Percentiles rank a stretch among this genome's conserved stretches.
Evolutionary conservation across 2,329 filamentous ascomycete genomes (phyloP).

Genomic region (Trichothecium sympodiale): DNA sequence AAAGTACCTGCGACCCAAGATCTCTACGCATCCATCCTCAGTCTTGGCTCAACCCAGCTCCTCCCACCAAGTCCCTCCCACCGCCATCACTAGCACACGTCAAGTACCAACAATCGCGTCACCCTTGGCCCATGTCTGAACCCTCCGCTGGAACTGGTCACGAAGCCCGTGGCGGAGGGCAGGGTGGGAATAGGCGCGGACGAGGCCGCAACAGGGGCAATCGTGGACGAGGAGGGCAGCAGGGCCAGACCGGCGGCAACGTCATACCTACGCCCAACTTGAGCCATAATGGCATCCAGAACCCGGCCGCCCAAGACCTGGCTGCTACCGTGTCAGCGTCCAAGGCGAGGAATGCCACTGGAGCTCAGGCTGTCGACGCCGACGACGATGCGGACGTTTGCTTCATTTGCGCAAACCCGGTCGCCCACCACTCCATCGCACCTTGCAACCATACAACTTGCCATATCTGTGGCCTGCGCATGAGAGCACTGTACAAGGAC

Average conservation of each 20-base stretch:
- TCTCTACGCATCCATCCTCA: too few species aligned
- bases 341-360: conserved; percentile 15
- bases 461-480: conserved; percentile 84
- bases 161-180: too few species aligned
- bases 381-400: conserved; percentile 71
- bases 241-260: conserved; percentile 8
- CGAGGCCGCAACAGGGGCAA: conserved; percentile 1
- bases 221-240: background rate
- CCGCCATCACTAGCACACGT: too few species aligned
- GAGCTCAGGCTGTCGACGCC: conserved; percentile 21
- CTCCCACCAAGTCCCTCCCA: too few species aligned
- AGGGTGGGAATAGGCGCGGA: background rate
- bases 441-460: conserved; percentile 96
- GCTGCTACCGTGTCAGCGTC: conserved; percentile 7
- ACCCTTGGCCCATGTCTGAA: too few species aligned
- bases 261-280: conserved; percentile 7
- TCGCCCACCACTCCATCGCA: conserved; percentile 77
- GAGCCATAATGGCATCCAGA: background rate
- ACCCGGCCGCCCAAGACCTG: conserved; percentile 18
- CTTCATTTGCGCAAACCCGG: conserved; percentile 91
- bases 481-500: conserved; percentile 91
- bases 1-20: too few species aligned
- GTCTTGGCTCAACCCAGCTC: too few species aligned
- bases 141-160: too few species aligned
- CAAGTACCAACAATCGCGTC: too few species aligned